Evolutionary conservation across 257 asterid species (phyloP).

Genomic region (Salvia hispanica): DNA sequence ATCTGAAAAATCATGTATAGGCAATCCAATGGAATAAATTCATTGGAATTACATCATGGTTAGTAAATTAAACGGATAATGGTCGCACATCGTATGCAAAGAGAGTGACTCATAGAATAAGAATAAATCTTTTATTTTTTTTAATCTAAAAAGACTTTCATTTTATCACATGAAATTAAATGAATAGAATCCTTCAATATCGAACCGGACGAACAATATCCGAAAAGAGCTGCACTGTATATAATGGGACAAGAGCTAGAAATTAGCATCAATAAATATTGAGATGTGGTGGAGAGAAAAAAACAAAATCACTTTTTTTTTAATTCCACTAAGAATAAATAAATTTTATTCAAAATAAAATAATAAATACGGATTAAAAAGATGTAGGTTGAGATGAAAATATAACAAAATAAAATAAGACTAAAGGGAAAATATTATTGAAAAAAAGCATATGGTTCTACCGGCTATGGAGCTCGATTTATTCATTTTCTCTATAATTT

Average conservation of each 20-base stretch:
- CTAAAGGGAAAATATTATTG: slow-evolving; percentile 33
- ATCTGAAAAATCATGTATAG: too few species aligned
- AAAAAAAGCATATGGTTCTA: slow-evolving; percentile 61
- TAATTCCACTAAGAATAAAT: neutral
- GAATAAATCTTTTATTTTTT: neutral
- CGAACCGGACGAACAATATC: neutral
- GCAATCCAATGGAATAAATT: too few species aligned
- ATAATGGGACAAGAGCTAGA: neutral
- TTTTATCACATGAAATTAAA: neutral
- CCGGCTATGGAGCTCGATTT: slow-evolving; percentile 33
- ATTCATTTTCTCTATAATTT: too few species aligned
- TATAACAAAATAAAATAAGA: slow-evolving; percentile 23
- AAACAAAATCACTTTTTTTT: neutral
- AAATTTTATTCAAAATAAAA: neutral
- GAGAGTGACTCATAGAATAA: slow-evolving; percentile 4
- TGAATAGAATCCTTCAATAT: neutral
- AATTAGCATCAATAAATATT: neutral
- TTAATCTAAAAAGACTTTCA: neutral
- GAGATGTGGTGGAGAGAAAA: slow-evolving; percentile 6
- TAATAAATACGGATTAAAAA: slow-evolving; percentile 5
- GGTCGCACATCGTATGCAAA: neutral
- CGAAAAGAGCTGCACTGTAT: neutral
- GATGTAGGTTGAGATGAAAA: neutral
- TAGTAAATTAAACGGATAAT: too few species aligned
- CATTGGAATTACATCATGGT: too few species aligned